phyloP scores from a whole-genome alignment of 2,329 filamentous ascomycete genomes.

The Aspergillus sp. region DNA sequence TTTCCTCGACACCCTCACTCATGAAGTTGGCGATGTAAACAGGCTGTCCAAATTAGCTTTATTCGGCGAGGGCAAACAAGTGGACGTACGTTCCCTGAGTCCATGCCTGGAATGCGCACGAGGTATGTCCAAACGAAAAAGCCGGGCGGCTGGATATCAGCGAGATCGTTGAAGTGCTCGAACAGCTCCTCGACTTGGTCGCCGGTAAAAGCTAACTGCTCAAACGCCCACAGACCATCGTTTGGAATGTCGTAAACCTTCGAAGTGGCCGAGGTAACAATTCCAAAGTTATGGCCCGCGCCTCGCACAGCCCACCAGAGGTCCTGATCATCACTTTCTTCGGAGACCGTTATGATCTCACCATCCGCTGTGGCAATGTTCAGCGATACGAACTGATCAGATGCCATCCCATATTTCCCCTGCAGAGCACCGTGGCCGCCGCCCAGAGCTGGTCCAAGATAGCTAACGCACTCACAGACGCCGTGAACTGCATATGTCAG shows the following conservation, averaged over 20 bases:
- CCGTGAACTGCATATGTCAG: constrained; percentile 40
- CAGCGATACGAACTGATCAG: constrained; percentile 55
- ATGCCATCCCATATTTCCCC: constrained; percentile 53
- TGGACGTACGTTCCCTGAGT: constrained; percentile 10
- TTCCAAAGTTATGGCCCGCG: constrained; percentile 58
- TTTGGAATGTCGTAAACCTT: constrained; percentile 44
- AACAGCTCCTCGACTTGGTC: constrained; percentile 10
- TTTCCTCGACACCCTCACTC: neutral
- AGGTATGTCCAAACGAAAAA: constrained; percentile 10
- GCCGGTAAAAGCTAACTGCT: constrained; percentile 6
- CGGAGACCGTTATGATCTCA: constrained; percentile 1
- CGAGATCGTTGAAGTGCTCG: constrained; percentile 10
- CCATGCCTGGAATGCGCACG: neutral
- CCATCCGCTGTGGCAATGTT: constrained; percentile 55
- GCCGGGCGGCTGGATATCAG: constrained; percentile 8
- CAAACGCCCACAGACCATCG: constrained; percentile 8
- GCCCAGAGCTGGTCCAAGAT: constrained; percentile 53
- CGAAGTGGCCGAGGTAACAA: constrained; percentile 49
- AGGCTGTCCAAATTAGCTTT: constrained; percentile 6
- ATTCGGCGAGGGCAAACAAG: neutral
- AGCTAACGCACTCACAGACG: constrained; percentile 53
- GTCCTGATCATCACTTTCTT: constrained; percentile 28
- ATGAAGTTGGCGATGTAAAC: constrained; percentile 10
- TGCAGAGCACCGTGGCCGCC: constrained; percentile 59
- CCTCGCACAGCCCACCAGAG: constrained; percentile 57